Percentiles rank a stretch among this genome's conserved stretches.
phyloP scores from a whole-genome alignment of 2,329 filamentous ascomycete species.

The Hypoxylon sp. region DNA sequence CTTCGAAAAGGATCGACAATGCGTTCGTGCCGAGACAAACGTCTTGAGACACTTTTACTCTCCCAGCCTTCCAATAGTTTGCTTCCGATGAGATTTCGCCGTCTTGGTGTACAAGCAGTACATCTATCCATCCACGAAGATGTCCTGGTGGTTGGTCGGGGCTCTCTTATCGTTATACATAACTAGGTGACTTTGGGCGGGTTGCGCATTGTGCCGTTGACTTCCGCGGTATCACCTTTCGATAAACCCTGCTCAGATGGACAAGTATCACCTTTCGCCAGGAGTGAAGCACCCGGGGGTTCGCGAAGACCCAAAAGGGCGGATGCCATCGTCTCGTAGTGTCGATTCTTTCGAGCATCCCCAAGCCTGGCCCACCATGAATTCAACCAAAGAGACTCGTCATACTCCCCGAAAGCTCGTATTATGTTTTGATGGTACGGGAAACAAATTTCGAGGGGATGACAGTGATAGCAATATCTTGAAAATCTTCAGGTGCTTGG shows the following conservation, averaged over 20 bases:
- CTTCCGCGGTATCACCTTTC: conserved; percentile 19
- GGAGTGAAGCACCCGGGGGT: conserved; percentile 14
- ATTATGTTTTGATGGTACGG: conserved; percentile 75
- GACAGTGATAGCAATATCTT: conserved; percentile 76
- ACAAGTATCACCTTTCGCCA: conserved; percentile 47
- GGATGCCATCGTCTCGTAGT: conserved; percentile 33
- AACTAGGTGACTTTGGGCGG: conserved; percentile 3
- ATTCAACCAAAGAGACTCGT: conserved; percentile 37
- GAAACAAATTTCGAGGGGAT: conserved; percentile 75
- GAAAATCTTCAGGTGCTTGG: conserved; percentile 79
- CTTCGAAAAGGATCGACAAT: conserved; percentile 18
- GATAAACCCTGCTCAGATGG: conserved; percentile 34
- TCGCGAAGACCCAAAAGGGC: conserved; percentile 33
- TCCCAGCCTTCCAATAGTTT: conserved; percentile 18
- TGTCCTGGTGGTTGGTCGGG: not conserved
- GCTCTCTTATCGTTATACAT: conserved; percentile 29
- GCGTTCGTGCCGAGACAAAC: conserved; percentile 14
- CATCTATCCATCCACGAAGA: conserved; percentile 2
- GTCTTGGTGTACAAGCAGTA: conserved; percentile 7
- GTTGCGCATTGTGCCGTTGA: not conserved
- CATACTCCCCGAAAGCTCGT: conserved; percentile 64
- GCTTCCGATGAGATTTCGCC: not conserved
- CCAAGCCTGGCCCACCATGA: conserved; percentile 39
- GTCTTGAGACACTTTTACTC: conserved; percentile 10
- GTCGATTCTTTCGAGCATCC: conserved; percentile 20